These are phyloP conservation scores for Monosporascus sp. DNA, from an alignment of 2,329 filamentous ascomycete species.

Conservation along the genomic window DNA sequence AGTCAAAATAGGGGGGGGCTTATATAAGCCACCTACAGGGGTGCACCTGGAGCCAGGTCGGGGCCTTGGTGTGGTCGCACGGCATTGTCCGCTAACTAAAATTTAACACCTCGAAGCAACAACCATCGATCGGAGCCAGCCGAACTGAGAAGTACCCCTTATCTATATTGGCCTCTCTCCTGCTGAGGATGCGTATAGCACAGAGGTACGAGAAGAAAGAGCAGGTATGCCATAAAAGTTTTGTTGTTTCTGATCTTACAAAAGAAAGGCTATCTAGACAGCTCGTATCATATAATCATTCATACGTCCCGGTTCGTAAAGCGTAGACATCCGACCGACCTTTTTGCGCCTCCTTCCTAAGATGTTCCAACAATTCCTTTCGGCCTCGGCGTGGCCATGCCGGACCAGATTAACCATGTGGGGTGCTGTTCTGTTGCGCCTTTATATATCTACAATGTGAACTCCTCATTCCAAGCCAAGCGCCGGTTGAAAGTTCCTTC, in stretches of 20 bases:
- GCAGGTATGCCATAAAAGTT: no score
- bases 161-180: no score
- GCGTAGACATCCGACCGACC: conserved; percentile 13
- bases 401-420: conserved; percentile 3
- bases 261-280: background rate
- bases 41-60: no score
- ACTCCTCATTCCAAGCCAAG: conserved; percentile 4
- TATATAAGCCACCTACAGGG: no score
- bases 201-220: conserved; percentile 1
- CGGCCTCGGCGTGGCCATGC: conserved; percentile 1
- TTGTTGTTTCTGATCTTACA: no score
- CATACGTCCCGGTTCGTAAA: conserved; percentile 26
- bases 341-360: conserved; percentile 7
- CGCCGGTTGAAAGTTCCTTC: conserved; percentile 3
- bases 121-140: no score
- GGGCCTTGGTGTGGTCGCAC: no score
- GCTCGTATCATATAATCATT: conserved; percentile 29
- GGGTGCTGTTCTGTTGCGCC: conserved; percentile 6
- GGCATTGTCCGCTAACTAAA: no score
- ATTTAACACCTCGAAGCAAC: no score
- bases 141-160: no score
- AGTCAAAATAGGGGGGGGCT: no score
- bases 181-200: no score
- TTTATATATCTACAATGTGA: conserved; percentile 16
- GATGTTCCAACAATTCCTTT: conserved; percentile 6